Percentiles rank a stretch among this genome's conserved stretches.
phyloP scores from a whole-genome alignment of 768 basidiomycete genomes.

The Leccinum arenicola region DNA sequence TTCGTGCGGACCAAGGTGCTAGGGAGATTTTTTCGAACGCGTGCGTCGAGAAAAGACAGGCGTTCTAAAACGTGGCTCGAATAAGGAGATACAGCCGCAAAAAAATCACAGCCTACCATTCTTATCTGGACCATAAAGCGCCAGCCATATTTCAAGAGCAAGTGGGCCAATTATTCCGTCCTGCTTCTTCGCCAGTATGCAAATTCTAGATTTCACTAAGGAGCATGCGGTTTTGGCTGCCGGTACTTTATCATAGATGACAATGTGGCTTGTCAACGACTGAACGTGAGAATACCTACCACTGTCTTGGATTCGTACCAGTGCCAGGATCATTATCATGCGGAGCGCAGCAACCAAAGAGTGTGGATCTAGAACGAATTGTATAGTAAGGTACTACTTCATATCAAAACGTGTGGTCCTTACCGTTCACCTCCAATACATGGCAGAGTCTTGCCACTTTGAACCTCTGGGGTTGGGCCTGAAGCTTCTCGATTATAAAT shows the following conservation, averaged over 20 bases:
- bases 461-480: no score
- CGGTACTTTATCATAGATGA: background rate
- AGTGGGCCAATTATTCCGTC: conserved; percentile 15
- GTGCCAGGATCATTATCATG: conserved; percentile 14
- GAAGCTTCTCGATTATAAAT: no score
- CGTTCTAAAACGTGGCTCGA: no score
- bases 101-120: background rate
- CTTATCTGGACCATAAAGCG: conserved; percentile 5
- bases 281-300: background rate
- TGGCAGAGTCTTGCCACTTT: no score
- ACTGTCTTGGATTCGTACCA: conserved; percentile 12
- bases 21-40: no score
- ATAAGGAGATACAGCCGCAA: background rate
- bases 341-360: conserved; percentile 16
- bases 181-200: conserved; percentile 4
- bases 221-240: background rate
- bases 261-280: background rate
- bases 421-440: conserved; percentile 15
- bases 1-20: no score
- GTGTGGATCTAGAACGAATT: conserved; percentile 2
- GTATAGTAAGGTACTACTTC: background rate
- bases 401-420: background rate
- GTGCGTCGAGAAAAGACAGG: no score
- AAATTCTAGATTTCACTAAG: conserved; percentile 1
- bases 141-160: conserved; percentile 21